Evolutionary conservation across 345 rosid species (phyloP), one percentile per base, ranked within the genome.

Genomic region (Linum tenue): DNA sequence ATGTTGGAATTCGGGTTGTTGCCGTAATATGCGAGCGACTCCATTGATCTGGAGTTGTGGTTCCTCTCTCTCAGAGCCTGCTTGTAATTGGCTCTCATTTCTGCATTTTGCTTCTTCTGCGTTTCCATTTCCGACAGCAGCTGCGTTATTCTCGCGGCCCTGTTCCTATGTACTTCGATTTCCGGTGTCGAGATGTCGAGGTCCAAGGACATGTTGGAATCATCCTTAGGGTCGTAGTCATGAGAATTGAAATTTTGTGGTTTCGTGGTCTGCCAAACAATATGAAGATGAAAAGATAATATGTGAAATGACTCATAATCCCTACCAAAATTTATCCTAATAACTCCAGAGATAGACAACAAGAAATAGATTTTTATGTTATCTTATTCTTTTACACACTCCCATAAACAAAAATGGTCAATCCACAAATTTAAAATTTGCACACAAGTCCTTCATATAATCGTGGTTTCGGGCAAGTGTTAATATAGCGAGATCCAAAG

Each of bases 61-160:
- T 39, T 56, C 64, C 50, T 83, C 41, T 75, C 80, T 7, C 73
- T 76, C 69, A 70, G 82, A 44, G 76, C 78, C 44, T 77, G 31
- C 31, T 22, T 76, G 5, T 42, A 64, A 35, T 0, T 68, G 67
- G 78, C 80, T 50, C 71, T 82, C 75, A 66, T 67, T 72, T 90
- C 88, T 44, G 78, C 75, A 2, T 68, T 59, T 62, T 79, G 66
- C 75, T 67, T 79, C 76, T 80, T 83, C 67, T 76, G 81, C 2
- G 35, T 70, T 74, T 84, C 88, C 64, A 82, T 59, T 64, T 77
- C 85, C 15, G 72, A 78, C 55, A 78, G 74, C 70, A 53, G 68
- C 9, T 61, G 80, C 36, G 79, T 75, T 73, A 73, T 74, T 48
- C 80, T 59, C 1, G 78, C 83, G 62, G 68, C 75, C 60, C 67